Base-by-base conservation (phyloP, 495 filamentous ascomycete genomes). In the Penicillium manginii region DNA sequence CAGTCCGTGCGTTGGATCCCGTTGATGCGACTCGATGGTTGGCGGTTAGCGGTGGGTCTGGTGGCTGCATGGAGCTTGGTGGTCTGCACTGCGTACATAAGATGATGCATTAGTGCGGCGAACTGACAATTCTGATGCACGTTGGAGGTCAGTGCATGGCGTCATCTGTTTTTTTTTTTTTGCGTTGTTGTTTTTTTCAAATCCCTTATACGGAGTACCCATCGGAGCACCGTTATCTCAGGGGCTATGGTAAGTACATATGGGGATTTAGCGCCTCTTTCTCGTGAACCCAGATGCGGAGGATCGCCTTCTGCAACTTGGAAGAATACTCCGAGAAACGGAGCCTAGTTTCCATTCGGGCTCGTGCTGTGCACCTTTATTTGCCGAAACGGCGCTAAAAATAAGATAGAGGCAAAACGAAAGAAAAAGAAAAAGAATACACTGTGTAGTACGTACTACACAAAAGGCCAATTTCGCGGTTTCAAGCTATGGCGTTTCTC, bases 21-120 rank as follows among this genome's bases (percentile, higher is more conserved):
- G 67, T 40, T 19, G 47, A 55, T 49, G 52, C 57, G 21, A 67
- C 59, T 69, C 54, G 66, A 58, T 37, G 43, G 46, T 40, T 53
- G 50, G 60, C n/a, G 31, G 50, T 50, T 42, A 58, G 42, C 50
- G 50, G 63, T 63, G 64, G 63, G 61, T 55, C 61, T 9, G 18
- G n/a, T 32, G 52, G 55, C 57, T 55, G 42, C 37, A 43, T 33
- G 57, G 54, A 42, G 61, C 50, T 52, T 66, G 49, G 23, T 52
- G 49, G 55, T 19, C 54, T 65, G 60, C 57, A 55, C 60, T 53
- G 43, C 58, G 54, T 63, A 56, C 66, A 66, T 61, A 50, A 54
- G 60, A 33, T 55, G 39, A 17, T 63, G 63, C 66, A 62, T 61
- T 69, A 64, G 66, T 62, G 63, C 66, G 63, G 66, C 61, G 63